Conservation (phyloP, 495 filamentous ascomycete species). For the Aspergillus sclerotiicarbonarius region DNA sequence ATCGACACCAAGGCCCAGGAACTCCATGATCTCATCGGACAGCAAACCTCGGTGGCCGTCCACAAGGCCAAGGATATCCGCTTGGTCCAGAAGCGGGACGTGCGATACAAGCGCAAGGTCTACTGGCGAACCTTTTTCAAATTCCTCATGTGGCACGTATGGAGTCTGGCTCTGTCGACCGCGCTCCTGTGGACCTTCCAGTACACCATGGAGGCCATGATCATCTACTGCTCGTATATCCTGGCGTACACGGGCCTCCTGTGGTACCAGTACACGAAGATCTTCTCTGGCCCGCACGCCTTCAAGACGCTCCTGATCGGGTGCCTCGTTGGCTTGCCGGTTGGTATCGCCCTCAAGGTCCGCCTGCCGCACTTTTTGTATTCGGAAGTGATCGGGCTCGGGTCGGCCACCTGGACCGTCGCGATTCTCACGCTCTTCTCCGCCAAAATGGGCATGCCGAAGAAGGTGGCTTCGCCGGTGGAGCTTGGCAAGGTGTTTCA, state of each 20-base stretch:
- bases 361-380: slow-evolving; percentile 39
- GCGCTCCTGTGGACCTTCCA: slow-evolving; percentile 57
- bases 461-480: slow-evolving; percentile 38
- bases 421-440: slow-evolving; percentile 48
- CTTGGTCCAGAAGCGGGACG: slow-evolving; percentile 43
- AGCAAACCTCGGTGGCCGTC: slow-evolving; percentile 30
- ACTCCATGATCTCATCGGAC: slow-evolving; percentile 49
- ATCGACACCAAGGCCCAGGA: slow-evolving; percentile 58
- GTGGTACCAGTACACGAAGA: slow-evolving; percentile 61
- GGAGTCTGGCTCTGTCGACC: slow-evolving; percentile 51
- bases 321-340: slow-evolving; percentile 44
- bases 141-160: slow-evolving; percentile 56
- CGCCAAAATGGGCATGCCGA: slow-evolving; percentile 45
- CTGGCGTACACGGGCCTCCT: slow-evolving; percentile 57
- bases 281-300: slow-evolving; percentile 55
- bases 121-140: slow-evolving; percentile 55
- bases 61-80: slow-evolving; percentile 39
- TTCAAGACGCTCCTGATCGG: slow-evolving; percentile 50
- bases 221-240: slow-evolving; percentile 53
- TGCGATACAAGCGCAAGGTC: slow-evolving; percentile 46
- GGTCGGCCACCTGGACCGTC: slow-evolving; percentile 51
- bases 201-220: slow-evolving; percentile 34
- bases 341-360: slow-evolving; percentile 45
- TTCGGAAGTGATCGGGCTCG: slow-evolving; percentile 51
- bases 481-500: slow-evolving; percentile 41